Evolutionary conservation across 108 stramenopile genomes (phyloP).

Genomic region (Parietichytrium sp.): DNA sequence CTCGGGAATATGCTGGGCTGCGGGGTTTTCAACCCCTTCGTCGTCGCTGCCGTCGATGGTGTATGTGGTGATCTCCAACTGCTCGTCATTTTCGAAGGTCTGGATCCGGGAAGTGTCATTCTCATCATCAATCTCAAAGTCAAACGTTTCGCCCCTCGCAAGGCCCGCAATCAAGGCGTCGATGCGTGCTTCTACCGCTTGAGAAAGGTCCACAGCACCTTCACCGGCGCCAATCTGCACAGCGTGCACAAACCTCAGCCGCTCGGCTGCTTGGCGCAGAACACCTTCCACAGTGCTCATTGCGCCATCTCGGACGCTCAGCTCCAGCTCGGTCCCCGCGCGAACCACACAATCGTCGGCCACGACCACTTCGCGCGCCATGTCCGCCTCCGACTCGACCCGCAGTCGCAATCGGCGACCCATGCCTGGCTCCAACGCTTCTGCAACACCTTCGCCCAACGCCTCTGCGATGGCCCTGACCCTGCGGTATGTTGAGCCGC

Average conservation of each 20-base stretch:
- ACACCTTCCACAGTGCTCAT: background rate
- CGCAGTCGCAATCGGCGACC: background rate
- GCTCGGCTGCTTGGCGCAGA: background rate
- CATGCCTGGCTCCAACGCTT: background rate
- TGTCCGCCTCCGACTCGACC: background rate
- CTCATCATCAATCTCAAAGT: background rate
- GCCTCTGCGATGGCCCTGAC: background rate
- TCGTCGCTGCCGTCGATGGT: background rate
- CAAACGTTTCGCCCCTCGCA: background rate
- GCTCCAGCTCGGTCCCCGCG: background rate
- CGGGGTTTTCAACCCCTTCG: background rate
- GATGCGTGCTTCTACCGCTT: background rate
- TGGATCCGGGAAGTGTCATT: background rate
- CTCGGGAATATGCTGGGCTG: background rate
- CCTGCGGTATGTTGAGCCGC: slow-evolving; percentile 6
- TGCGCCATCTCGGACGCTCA: background rate
- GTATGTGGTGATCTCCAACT: background rate
- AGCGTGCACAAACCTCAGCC: background rate
- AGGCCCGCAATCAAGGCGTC: background rate
- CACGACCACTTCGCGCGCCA: background rate
- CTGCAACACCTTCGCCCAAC: background rate
- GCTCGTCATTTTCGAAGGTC: background rate
- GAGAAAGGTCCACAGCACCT: background rate
- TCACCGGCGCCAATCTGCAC: background rate
- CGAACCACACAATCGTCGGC: background rate